Evolutionary conservation across 2,329 filamentous ascomycete species (phyloP).

Genomic region (Botrytis medusae): DNA sequence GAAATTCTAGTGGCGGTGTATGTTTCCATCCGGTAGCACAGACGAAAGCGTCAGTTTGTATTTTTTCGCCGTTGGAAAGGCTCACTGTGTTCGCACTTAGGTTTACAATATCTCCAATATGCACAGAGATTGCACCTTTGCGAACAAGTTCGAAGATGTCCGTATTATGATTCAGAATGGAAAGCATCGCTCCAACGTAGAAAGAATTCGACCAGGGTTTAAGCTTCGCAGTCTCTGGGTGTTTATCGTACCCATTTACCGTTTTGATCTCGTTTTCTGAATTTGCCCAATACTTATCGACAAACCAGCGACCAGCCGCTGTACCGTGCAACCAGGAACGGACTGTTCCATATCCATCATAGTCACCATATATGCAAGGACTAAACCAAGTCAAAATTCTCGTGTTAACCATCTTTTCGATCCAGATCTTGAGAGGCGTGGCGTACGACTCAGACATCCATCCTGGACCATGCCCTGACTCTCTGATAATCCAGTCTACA

Average conservation of each 20-base stretch:
- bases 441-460: conserved; percentile 62
- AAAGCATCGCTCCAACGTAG: conserved; percentile 55
- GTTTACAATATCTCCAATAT: conserved; percentile 52
- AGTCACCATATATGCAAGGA: conserved; percentile 69
- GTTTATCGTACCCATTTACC: conserved; percentile 53
- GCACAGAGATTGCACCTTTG: conserved; percentile 51
- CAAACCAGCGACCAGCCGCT: conserved; percentile 54
- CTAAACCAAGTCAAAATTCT: conserved; percentile 72
- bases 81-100: conserved; percentile 50
- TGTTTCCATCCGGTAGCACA: conserved; percentile 61
- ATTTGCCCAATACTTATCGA: conserved; percentile 57
- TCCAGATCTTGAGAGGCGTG: conserved; percentile 64
- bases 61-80: conserved; percentile 49
- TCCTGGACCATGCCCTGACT: conserved; percentile 56
- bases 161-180: conserved; percentile 60
- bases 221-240: conserved; percentile 54
- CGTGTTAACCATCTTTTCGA: conserved; percentile 66
- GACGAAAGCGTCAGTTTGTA: conserved; percentile 53
- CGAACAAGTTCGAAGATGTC: conserved; percentile 58
- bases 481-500: conserved; percentile 61
- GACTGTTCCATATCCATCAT: conserved; percentile 57
- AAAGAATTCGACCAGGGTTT: conserved; percentile 53
- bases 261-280: conserved; percentile 56
- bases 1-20: conserved; percentile 52
- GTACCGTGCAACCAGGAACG: conserved; percentile 59